Conservation (phyloP, 202 grass and related monocot species). For the Schoenoplectus triqueter region DNA sequence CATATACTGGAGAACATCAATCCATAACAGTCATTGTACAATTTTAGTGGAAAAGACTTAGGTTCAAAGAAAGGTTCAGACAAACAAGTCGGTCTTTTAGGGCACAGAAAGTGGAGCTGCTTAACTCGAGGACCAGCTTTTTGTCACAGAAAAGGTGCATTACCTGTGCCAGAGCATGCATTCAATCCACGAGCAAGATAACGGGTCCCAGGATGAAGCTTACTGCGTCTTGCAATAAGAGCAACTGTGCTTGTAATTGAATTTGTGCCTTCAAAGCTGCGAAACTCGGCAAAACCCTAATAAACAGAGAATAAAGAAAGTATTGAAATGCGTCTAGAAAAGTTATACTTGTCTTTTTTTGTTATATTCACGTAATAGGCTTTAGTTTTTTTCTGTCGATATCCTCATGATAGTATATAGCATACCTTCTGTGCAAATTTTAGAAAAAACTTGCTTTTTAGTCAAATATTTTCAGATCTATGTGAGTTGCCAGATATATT, state of each 20-base stretch:
- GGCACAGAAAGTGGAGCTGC: background rate
- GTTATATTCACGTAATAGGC: constrained; percentile 1
- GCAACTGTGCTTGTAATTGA: constrained; percentile 71
- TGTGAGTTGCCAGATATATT: no score
- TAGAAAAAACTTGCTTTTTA: constrained; percentile 9
- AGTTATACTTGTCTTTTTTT: background rate
- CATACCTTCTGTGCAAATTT: background rate
- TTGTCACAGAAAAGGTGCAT: background rate
- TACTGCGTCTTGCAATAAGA: constrained; percentile 93
- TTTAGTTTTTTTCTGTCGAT: background rate
- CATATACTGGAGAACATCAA: background rate
- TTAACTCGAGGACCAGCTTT: background rate
- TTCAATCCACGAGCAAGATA: constrained; percentile 97
- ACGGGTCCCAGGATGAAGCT: constrained; percentile 93
- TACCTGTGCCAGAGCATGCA: constrained; percentile 91
- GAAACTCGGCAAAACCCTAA: constrained; percentile 88
- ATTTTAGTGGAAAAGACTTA: background rate
- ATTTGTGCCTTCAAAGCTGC: constrained; percentile 67
- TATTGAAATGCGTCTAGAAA: background rate
- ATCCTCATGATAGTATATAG: background rate
- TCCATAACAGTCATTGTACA: background rate
- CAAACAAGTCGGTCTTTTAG: background rate
- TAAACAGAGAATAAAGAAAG: constrained; percentile 24
- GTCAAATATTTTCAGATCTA: background rate
- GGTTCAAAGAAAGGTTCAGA: background rate